phyloP scores from a whole-genome alignment of 345 rosid species.

The Carallia brachiata region DNA sequence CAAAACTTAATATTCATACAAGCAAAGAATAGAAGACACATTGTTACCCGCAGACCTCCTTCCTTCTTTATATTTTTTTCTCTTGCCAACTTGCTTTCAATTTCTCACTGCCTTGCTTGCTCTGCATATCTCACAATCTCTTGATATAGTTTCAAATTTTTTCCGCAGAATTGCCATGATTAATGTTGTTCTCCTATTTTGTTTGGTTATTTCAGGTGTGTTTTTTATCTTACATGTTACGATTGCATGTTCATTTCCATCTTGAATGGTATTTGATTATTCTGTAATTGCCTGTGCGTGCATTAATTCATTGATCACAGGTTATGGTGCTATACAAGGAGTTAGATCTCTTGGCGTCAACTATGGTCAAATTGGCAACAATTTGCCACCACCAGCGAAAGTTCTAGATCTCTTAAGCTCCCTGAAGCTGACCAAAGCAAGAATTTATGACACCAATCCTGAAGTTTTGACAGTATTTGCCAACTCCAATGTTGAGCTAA shows the following conservation, averaged over 20 bases:
- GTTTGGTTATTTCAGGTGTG: constrained; percentile 49
- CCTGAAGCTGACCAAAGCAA: constrained; percentile 53
- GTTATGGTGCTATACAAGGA: constrained; percentile 39
- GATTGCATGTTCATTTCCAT: neutral
- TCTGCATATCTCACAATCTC: neutral
- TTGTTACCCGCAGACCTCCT: neutral
- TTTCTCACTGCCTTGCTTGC: neutral
- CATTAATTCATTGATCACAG: constrained; percentile 22
- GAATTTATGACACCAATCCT: constrained; percentile 83
- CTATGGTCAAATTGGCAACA: constrained; percentile 78
- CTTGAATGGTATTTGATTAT: neutral
- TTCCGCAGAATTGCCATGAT: constrained; percentile 29
- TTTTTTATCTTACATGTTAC: neutral
- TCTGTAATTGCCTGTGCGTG: neutral
- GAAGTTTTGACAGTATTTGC: constrained; percentile 62
- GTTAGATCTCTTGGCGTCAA: constrained; percentile 69
- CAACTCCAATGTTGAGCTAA: constrained; percentile 54
- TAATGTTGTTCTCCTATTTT: constrained; percentile 37
- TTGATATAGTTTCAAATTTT: constrained; percentile 25
- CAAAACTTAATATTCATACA: constrained; percentile 25
- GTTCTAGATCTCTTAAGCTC: constrained; percentile 62
- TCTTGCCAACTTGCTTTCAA: constrained; percentile 13
- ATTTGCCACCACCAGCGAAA: constrained; percentile 58
- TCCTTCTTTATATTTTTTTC: neutral
- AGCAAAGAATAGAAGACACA: constrained; percentile 54